Conservation (phyloP, 768 basidiomycete genomes). For the Hydnomerulius pinastri region DNA sequence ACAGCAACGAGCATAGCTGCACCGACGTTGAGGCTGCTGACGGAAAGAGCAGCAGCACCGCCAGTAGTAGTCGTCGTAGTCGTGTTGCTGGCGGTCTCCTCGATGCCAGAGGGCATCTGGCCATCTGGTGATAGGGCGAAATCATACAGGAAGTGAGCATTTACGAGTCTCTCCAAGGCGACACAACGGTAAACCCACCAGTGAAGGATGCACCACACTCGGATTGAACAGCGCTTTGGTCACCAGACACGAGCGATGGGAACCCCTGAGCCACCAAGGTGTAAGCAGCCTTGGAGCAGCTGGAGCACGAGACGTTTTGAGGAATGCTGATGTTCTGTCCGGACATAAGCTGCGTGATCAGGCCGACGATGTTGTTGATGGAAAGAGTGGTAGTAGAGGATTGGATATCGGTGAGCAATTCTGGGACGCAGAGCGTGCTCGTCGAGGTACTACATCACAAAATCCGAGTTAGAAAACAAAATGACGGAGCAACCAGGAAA, state of each 20-base stretch:
- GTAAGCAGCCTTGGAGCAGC: conserved; percentile 56
- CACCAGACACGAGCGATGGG: conserved; percentile 35
- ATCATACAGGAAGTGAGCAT: too few species aligned
- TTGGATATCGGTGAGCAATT: conserved; percentile 58
- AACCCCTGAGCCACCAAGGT: conserved; percentile 39
- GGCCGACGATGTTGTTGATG: conserved; percentile 14
- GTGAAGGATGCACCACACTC: conserved; percentile 55
- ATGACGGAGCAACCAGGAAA: background rate
- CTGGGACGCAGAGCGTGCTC: conserved; percentile 55
- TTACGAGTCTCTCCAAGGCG: background rate
- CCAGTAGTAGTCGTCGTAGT: conserved; percentile 18
- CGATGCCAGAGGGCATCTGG: conserved; percentile 28
- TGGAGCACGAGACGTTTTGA: conserved; percentile 50
- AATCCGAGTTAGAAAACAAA: background rate
- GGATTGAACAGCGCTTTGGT: conserved; percentile 30
- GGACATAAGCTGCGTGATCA: conserved; percentile 8
- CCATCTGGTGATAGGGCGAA: conserved; percentile 35
- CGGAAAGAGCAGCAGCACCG: conserved; percentile 21
- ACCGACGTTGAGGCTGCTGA: conserved; percentile 24
- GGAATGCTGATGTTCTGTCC: conserved; percentile 18
- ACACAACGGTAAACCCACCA: conserved; percentile 38
- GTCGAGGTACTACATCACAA: conserved; percentile 30
- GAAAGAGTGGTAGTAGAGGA: conserved; percentile 23
- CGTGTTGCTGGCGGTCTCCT: conserved; percentile 24
- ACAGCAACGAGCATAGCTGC: conserved; percentile 32